Percentiles rank a stretch among this genome's conserved stretches.
phyloP scores from a whole-genome alignment of 139 green algal species.

The Desmodesmus armatus region DNA sequence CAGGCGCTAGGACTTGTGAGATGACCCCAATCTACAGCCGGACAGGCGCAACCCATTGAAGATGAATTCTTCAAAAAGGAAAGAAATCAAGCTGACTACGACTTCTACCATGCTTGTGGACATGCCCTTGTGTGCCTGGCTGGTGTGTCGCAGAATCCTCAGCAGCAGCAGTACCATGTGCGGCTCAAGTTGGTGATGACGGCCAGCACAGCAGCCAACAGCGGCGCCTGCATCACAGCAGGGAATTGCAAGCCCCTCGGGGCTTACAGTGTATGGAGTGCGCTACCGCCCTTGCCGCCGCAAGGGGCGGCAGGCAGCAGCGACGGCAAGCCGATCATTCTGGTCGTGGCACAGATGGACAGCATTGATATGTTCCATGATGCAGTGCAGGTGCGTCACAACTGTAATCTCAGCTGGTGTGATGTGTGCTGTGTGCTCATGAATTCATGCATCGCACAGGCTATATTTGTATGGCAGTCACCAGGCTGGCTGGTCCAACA shows the following conservation, averaged over 20 bases:
- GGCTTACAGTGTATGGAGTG: slow-evolving; percentile 77
- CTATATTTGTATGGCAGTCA: too few species aligned
- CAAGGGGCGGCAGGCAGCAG: too few species aligned
- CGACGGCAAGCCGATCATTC: slow-evolving; percentile 43
- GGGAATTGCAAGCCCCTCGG: slow-evolving; percentile 77
- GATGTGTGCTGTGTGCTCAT: too few species aligned
- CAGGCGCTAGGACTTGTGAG: too few species aligned
- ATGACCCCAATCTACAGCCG: too few species aligned
- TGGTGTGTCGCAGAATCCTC: neutral
- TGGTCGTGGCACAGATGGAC: slow-evolving; percentile 73
- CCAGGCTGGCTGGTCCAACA: too few species aligned
- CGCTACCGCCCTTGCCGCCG: slow-evolving; percentile 65
- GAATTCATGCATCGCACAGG: too few species aligned
- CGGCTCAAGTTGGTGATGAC: slow-evolving; percentile 65
- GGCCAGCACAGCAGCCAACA: slow-evolving; percentile 50
- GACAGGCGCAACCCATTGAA: too few species aligned
- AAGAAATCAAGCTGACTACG: neutral
- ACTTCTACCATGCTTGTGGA: neutral
- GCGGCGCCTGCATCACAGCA: slow-evolving; percentile 58
- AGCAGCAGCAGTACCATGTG: slow-evolving; percentile 52
- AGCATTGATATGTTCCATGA: slow-evolving; percentile 71
- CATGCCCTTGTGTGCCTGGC: neutral
- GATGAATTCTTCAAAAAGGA: too few species aligned
- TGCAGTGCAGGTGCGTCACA: slow-evolving; percentile 45
- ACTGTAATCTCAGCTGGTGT: too few species aligned